Base-by-base conservation (phyloP, 2,329 filamentous ascomycete genomes). In the Cladosporium sp. region DNA sequence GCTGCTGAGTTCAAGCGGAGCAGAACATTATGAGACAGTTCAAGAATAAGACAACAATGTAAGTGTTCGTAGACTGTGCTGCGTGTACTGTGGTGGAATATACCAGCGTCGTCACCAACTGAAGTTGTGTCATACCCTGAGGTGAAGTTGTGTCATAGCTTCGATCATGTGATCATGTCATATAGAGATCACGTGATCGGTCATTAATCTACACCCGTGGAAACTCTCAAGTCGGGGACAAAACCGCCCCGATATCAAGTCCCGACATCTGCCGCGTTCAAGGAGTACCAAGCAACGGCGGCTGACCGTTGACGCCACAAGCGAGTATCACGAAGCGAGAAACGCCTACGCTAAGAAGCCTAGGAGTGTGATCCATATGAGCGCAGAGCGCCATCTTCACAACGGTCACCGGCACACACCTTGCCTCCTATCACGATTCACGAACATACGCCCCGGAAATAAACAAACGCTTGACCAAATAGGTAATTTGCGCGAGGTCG, bases 241-340 rank as follows among this genome's bases (percentile, higher is more conserved):
- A 18, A 28, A 14, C 12, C 15, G 6, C 49, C 38, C 38, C 38
- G 38, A 54, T n/a, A 10, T n/a, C 15, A 32, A 30, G 51, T 55
- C 52, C 59, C 49, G 60, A 21, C 36, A 51, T 32, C 61, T 64
- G 61, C 51, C 61, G 51, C 32, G 44, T 64, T 57, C 51, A 24
- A 52, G 51, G 61, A 28, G 18, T 24, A 18, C 24, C 61, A 64
- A 57, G 60, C 47, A 63, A 55, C 49, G 60, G 60, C 51, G 47
- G 24, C 61, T 7, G 24, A 21, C 36, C 51, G 61, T 64, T 47
- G 18, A 47, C 61, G 51, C 61, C 61, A 64, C 61, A 64, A 55
- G 49, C 61, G 18, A 62, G 47, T 32, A 62, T 36, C 30, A 38
- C 59, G 10, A 62, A 36, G 28, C 28, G 59, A 62, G 47, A 38